Percentiles rank a stretch among this genome's conserved stretches.
Evolutionary conservation across 768 basidiomycete genomes (phyloP).

Genomic region (Lentinula sp.): DNA sequence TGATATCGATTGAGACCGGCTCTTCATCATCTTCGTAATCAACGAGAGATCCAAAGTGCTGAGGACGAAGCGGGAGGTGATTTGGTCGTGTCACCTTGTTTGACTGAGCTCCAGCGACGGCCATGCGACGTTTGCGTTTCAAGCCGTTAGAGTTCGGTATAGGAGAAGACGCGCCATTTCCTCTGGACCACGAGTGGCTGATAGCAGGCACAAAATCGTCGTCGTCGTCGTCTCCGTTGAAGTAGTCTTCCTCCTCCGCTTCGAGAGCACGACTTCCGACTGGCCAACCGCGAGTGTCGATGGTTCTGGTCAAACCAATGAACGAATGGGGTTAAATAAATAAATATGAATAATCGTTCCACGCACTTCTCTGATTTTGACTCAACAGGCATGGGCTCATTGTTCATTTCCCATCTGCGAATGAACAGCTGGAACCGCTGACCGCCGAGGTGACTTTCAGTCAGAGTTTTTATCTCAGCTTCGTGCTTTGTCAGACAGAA

Average conservation of each 20-base stretch:
- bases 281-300: constrained; percentile 36
- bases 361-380: constrained; percentile 46
- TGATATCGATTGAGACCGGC: constrained; percentile 21
- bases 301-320: constrained; percentile 23
- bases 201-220: constrained; percentile 35
- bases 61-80: constrained; percentile 41
- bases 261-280: constrained; percentile 49
- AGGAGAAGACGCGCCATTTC: constrained; percentile 23
- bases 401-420: constrained; percentile 87
- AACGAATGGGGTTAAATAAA: constrained; percentile 9
- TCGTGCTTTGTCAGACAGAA: constrained; percentile 80
- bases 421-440: constrained; percentile 69
- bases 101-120: constrained; percentile 24
- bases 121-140: constrained; percentile 56
- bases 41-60: constrained; percentile 54
- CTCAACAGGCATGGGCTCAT: constrained; percentile 62
- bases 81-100: constrained; percentile 35
- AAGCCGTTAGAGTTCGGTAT: constrained; percentile 29
- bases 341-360: constrained; percentile 1
- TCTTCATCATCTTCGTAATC: constrained; percentile 80
- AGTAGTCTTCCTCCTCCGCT: constrained; percentile 88
- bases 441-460: constrained; percentile 52
- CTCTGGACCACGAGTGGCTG: constrained; percentile 29
- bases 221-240: constrained; percentile 86
- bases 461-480: constrained; percentile 55